Evolutionary conservation across 768 basidiomycete species (phyloP).

Genomic region (Coprinellus aureogranulatus): DNA sequence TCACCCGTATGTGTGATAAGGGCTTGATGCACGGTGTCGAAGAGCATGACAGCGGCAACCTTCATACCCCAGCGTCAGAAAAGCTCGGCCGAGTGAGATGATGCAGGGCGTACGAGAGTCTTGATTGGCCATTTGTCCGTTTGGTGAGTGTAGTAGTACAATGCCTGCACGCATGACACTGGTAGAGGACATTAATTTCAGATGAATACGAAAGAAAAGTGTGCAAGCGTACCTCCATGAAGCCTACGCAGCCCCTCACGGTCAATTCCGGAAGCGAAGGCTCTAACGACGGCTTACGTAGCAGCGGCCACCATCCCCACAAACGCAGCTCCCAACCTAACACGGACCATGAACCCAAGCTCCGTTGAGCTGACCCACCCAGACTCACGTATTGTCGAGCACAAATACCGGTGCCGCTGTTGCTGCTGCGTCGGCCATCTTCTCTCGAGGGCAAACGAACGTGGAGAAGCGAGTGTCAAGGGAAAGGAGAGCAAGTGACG

Average conservation of each 20-base stretch:
- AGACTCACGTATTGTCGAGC: constrained; percentile 2
- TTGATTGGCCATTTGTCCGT: constrained; percentile 49
- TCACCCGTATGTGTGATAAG: constrained; percentile 52
- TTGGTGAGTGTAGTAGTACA: constrained; percentile 54
- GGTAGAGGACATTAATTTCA: background rate
- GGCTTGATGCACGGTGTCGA: constrained; percentile 53
- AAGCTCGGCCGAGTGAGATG: too few species aligned
- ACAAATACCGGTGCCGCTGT: background rate
- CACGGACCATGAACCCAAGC: background rate
- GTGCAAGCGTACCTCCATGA: constrained; percentile 46
- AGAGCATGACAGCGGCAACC: constrained; percentile 49
- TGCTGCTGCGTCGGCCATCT: too few species aligned
- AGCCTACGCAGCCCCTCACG: constrained; percentile 30
- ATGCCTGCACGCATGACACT: constrained; percentile 58
- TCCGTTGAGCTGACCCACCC: background rate
- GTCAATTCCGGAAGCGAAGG: background rate
- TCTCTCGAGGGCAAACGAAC: background rate
- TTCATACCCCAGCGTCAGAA: constrained; percentile 15
- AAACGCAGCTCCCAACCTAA: constrained; percentile 50
- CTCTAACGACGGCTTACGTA: constrained; percentile 36
- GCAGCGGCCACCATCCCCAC: constrained; percentile 50
- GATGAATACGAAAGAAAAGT: background rate
- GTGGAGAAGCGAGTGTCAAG: background rate
- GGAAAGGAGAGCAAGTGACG: too few species aligned
- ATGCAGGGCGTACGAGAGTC: constrained; percentile 34